A percentile compares a stretch with the other conserved stretches of the same genome.
These are phyloP conservation scores for Apiosordaria backusii DNA, from an alignment of 495 filamentous ascomycete species.

Conservation along the genomic window DNA sequence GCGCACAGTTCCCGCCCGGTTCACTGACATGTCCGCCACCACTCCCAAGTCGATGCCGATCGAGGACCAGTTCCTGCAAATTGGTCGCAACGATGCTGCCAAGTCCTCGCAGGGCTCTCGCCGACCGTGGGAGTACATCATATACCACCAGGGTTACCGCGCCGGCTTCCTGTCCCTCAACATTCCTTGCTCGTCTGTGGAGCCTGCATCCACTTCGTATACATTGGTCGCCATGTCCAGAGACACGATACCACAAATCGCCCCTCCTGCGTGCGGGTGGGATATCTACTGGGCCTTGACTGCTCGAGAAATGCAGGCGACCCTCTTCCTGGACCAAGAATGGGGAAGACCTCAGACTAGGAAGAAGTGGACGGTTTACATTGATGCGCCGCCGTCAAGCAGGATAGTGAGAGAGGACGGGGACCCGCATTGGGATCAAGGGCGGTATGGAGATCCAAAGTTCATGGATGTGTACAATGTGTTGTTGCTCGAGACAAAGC, in stretches of 20 bases:
- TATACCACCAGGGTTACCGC: slow-evolving; percentile 24
- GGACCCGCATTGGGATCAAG: neutral
- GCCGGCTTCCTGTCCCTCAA: slow-evolving; percentile 17
- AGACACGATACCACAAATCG: slow-evolving; percentile 17
- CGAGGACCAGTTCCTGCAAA: slow-evolving; percentile 11
- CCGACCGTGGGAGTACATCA: slow-evolving; percentile 13
- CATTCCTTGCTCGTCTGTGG: neutral
- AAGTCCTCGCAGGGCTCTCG: neutral
- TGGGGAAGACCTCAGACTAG: neutral
- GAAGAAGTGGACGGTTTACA: neutral
- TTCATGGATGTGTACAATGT: neutral
- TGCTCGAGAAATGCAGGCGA: neutral
- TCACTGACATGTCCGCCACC: slow-evolving; percentile 13
- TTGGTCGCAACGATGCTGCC: slow-evolving; percentile 7
- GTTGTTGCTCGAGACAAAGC: neutral
- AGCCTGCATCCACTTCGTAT: slow-evolving; percentile 6
- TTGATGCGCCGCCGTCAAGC: neutral
- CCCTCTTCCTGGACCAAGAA: neutral
- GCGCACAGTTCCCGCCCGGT: slow-evolving; percentile 9
- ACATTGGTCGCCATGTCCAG: slow-evolving; percentile 16
- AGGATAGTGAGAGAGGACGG: neutral
- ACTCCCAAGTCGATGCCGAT: slow-evolving; percentile 1
- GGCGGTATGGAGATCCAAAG: neutral
- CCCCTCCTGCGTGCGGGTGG: slow-evolving; percentile 16
- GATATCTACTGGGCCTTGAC: slow-evolving; percentile 13